Conservation (phyloP, 352 stramenopile species). For the Pythium myriotylum region DNA sequence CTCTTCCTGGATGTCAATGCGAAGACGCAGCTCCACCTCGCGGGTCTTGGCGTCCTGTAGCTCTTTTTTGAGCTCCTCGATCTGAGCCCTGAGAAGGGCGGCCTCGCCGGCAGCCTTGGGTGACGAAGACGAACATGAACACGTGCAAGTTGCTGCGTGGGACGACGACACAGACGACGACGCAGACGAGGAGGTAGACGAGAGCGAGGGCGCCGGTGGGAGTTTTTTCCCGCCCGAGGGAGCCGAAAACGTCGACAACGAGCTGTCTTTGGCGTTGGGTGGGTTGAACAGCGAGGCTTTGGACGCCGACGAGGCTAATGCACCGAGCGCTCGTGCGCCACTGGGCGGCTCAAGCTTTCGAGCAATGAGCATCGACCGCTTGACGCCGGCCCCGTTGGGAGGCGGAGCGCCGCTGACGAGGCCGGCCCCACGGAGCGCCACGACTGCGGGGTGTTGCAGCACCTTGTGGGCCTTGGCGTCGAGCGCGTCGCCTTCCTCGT, state of each 20-base stretch:
- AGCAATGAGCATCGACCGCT: slow-evolving; percentile 20
- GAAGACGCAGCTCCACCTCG: slow-evolving; percentile 29
- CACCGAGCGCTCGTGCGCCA: neutral
- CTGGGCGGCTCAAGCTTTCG: slow-evolving; percentile 13
- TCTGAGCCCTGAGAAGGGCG: slow-evolving; percentile 15
- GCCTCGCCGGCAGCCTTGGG: neutral
- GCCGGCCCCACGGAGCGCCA: slow-evolving; percentile 6
- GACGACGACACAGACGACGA: slow-evolving; percentile 5
- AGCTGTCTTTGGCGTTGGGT: slow-evolving; percentile 28
- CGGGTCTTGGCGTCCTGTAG: slow-evolving; percentile 25
- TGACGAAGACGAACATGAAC: slow-evolving; percentile 2
- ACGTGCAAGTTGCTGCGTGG: neutral
- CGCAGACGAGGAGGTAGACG: slow-evolving; percentile 2
- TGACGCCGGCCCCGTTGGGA: neutral
- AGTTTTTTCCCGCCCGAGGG: neutral
- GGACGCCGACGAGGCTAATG: slow-evolving; percentile 7
- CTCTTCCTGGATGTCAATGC: slow-evolving; percentile 27
- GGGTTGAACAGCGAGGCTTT: slow-evolving; percentile 29
- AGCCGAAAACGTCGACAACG: slow-evolving; percentile 11
- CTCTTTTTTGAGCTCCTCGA: slow-evolving; percentile 30
- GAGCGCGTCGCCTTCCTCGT: slow-evolving; percentile 4
- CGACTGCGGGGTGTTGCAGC: slow-evolving; percentile 19
- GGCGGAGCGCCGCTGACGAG: neutral
- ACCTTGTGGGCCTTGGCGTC: slow-evolving; percentile 10
- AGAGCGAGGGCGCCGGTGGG: neutral